phyloP scores from a whole-genome alignment of 2,329 filamentous ascomycete species.

The Calonectria leucothoes region DNA sequence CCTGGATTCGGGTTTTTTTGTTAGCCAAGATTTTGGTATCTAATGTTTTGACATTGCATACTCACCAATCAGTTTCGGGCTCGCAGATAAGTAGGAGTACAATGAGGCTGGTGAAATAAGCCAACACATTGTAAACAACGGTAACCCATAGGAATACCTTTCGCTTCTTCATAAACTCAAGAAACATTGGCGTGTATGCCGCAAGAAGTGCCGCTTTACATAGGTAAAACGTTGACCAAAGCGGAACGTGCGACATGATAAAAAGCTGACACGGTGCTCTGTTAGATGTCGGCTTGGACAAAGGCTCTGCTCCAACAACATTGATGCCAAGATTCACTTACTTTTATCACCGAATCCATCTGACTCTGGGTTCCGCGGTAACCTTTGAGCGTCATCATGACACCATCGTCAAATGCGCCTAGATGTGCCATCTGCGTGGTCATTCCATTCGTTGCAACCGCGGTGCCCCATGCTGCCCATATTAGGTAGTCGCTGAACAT shows the following conservation, averaged over 20 bases:
- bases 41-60: too few species aligned
- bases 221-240: constrained; percentile 29
- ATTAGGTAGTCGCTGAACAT: constrained; percentile 1
- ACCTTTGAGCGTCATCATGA: not conserved
- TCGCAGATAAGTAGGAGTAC: not conserved
- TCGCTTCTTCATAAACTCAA: constrained; percentile 13
- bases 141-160: constrained; percentile 2
- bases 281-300: not conserved
- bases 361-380: not conserved
- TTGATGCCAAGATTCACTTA: not conserved
- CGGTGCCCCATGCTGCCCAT: not conserved
- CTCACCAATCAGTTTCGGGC: constrained; percentile 3
- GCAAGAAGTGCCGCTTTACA: constrained; percentile 33
- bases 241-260: not conserved
- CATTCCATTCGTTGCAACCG: not conserved
- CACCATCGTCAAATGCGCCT: not conserved
- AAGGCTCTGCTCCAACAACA: not conserved
- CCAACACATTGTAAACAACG: not conserved
- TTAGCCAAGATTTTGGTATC: too few species aligned
- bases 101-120: not conserved
- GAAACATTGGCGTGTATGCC: constrained; percentile 2
- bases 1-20: not conserved
- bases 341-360: not conserved
- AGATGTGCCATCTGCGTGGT: not conserved
- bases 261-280: not conserved